A percentile compares a stretch with the other conserved stretches of the same genome.
These are phyloP conservation scores for Rhazya stricta DNA, from an alignment of 257 asterid species.

Conservation along the genomic window DNA sequence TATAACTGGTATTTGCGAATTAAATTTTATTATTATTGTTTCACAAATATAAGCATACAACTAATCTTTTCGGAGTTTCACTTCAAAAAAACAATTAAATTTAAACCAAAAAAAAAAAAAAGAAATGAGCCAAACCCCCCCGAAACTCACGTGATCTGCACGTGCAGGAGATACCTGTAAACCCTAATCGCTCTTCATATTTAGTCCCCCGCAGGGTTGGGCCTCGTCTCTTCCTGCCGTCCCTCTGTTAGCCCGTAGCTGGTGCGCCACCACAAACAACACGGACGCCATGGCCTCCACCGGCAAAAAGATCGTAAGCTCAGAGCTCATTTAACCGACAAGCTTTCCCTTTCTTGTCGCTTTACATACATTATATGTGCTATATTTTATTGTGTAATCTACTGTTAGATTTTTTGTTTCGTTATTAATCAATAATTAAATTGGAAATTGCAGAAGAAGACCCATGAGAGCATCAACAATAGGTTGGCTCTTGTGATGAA, in stretches of 20 bases:
- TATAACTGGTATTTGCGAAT: too few species aligned
- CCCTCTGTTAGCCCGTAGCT: neutral
- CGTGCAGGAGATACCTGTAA: neutral
- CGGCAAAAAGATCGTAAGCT: neutral
- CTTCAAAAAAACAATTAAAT: too few species aligned
- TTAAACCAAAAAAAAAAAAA: too few species aligned
- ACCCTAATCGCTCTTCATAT: neutral
- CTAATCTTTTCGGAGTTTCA: too few species aligned
- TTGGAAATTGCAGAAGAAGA: slow-evolving; percentile 57
- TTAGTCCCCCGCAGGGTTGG: neutral
- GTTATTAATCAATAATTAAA: neutral
- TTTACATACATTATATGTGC: too few species aligned
- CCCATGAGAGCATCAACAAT: slow-evolving; percentile 74
- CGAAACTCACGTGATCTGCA: neutral
- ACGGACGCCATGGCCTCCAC: neutral
- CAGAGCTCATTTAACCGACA: neutral
- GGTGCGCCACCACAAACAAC: neutral
- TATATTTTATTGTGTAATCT: too few species aligned
- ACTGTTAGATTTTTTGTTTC: neutral
- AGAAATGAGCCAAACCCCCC: neutral
- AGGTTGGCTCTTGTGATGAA: slow-evolving; percentile 77
- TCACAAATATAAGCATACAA: too few species aligned
- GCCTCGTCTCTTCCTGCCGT: neutral
- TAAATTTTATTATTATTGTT: too few species aligned
- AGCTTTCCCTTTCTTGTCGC: neutral